phyloP scores from a whole-genome alignment of 441 rosid genomes.

The Aleurites moluccanus region DNA sequence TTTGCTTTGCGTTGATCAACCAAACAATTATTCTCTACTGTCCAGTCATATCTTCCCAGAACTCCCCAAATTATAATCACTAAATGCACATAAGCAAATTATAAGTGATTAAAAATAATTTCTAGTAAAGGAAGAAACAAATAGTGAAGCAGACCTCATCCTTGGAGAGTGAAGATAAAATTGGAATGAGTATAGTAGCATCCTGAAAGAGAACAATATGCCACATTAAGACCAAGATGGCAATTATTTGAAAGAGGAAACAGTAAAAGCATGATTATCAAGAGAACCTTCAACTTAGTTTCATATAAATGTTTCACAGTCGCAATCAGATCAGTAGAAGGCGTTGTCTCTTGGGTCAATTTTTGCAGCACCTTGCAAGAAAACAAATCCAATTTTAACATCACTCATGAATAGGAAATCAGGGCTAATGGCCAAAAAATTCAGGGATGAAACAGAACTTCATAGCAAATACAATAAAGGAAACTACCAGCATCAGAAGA shows the following conservation, averaged over 20 bases:
- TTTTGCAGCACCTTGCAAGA: constrained; percentile 83
- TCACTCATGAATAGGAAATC: constrained; percentile 22
- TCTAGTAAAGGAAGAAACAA: constrained; percentile 10
- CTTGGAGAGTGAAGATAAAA: constrained; percentile 93
- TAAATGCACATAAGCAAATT: not conserved
- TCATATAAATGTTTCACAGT: constrained; percentile 96
- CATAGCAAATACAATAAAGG: constrained; percentile 21
- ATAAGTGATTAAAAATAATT: not conserved
- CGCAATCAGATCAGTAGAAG: constrained; percentile 77
- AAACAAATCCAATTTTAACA: constrained; percentile 30
- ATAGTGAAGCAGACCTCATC: constrained; percentile 60
- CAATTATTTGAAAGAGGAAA: constrained; percentile 17
- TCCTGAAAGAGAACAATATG: constrained; percentile 62
- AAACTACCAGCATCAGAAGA: constrained; percentile 77
- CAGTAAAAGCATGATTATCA: constrained; percentile 11
- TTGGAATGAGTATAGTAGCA: constrained; percentile 92
- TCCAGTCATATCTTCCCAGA: not conserved
- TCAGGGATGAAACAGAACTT: constrained; percentile 17
- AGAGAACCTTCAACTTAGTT: constrained; percentile 86
- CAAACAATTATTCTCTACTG: not conserved
- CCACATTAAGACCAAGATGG: not conserved
- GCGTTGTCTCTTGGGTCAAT: constrained; percentile 81
- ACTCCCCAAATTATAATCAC: not conserved
- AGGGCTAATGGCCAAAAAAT: constrained; percentile 17
- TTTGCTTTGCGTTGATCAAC: not conserved